Percentiles rank a stretch among this genome's conserved stretches.
These are phyloP conservation scores for Bothriochloa decipiens DNA, from an alignment of 176 grass and related monocot genomes.

Conservation along the genomic window DNA sequence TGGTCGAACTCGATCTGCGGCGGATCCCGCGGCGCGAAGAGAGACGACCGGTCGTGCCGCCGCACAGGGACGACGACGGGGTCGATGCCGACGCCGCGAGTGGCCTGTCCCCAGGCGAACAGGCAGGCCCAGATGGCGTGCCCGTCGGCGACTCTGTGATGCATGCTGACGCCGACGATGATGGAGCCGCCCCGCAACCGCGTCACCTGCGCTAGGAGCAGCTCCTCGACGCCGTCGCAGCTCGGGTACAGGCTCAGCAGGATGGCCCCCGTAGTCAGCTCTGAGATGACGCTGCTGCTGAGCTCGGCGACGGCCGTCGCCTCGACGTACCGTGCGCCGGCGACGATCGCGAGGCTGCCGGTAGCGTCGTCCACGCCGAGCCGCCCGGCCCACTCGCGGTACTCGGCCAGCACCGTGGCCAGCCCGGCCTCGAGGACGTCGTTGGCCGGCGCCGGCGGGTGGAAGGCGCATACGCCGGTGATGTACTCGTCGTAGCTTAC, in stretches of 20 bases:
- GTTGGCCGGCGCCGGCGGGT: not conserved
- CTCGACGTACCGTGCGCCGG: conserved; percentile 4
- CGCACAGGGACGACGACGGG: not conserved
- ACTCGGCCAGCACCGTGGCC: conserved; percentile 35
- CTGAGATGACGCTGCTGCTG: not conserved
- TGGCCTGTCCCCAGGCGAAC: no score
- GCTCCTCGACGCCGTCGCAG: conserved; percentile 4
- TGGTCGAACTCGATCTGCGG: conserved; percentile 31
- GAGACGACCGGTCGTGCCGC: not conserved
- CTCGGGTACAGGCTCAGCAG: conserved; percentile 1
- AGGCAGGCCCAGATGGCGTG: not conserved
- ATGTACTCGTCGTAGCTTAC: conserved; percentile 15
- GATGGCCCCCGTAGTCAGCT: not conserved
- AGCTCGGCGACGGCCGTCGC: not conserved
- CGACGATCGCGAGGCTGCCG: conserved; percentile 2
- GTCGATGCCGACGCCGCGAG: not conserved
- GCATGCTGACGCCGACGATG: not conserved
- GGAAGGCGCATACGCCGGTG: conserved; percentile 37
- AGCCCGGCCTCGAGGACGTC: not conserved
- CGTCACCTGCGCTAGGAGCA: conserved; percentile 31
- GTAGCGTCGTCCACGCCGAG: not conserved
- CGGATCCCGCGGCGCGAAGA: conserved; percentile 18
- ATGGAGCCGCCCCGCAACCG: conserved; percentile 4
- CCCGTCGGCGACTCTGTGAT: conserved; percentile 4
- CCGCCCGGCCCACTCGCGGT: conserved; percentile 37